These are phyloP conservation scores for Pseudogymnoascus sp. DNA, from an alignment of 2,329 filamentous ascomycete genomes.

Conservation along the genomic window DNA sequence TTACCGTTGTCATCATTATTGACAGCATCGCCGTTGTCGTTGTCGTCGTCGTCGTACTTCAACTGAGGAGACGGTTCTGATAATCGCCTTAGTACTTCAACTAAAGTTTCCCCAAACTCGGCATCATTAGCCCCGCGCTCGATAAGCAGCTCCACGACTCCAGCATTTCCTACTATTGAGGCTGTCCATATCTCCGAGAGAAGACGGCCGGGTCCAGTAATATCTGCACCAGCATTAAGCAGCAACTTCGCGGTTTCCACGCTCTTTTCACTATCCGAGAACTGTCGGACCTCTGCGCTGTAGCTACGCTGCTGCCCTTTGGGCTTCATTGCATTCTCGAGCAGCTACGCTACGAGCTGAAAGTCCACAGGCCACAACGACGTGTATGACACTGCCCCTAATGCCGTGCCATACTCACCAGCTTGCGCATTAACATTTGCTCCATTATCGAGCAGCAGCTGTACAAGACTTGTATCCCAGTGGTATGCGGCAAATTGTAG, in stretches of 20 bases:
- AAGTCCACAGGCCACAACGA: neutral
- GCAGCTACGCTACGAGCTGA: neutral
- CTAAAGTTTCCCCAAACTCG: neutral
- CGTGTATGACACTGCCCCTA: neutral
- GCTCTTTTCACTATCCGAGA: neutral
- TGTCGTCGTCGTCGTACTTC: neutral
- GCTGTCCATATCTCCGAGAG: neutral
- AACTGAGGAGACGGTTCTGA: neutral
- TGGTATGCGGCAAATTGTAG: neutral
- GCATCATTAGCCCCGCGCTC: neutral
- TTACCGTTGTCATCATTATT: neutral
- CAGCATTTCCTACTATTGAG: neutral
- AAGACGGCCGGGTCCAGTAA: neutral
- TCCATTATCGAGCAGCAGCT: neutral
- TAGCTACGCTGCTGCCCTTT: neutral
- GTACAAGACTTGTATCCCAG: neutral
- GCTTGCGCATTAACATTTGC: neutral
- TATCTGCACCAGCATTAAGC: neutral
- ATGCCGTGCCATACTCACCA: neutral
- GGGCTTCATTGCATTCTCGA: neutral
- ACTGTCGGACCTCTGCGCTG: neutral
- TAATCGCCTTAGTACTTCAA: neutral
- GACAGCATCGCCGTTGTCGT: neutral
- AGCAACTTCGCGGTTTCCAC: neutral
- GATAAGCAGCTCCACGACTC: neutral